Base-by-base conservation (phyloP, 73 alveolate species). In the Paramecium bursaria region DNA sequence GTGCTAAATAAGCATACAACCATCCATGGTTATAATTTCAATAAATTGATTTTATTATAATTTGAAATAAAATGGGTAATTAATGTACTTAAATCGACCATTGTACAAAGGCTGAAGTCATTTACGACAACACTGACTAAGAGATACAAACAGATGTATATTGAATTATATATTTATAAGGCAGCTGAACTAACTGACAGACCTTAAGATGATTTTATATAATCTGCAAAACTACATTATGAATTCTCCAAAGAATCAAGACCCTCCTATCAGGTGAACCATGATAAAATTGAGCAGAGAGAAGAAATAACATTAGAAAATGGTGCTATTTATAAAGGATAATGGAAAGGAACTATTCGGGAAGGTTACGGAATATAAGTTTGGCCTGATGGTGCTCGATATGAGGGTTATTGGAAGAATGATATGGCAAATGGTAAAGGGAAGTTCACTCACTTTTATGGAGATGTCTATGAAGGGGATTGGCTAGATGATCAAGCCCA, bases 381-480 rank as follows among this genome's bases (percentile, higher is more conserved):
- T 25, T 67, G 82, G 82, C 82, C 82, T 14, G 93, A 87, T 46
- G 93, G 93, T 30, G 30, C 87, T 10, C 26, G 48, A 25, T 87
- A 87, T 60, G 87, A 82, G 9, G 93, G 93, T 17, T 13, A 50
- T 4, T 87, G 79, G 75, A 74, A 85, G 19, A 80, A 87, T 11
- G 86, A 60, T 13, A 17, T 54, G 17, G 87, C 90, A 4, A 27
- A 55, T 57, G 93, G 93, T 3, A 55, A 47, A 46, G 93, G 93
- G n/a, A 86, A 57, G 30, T 86, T 89, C 86, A 76, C 39, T 13
- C 74, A 82, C 73, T 77, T 75, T 2, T 74, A 74, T 53, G 91
- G 94, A 25, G 91, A 88, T 26, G 74, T 53, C n/a, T 87, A 87
- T 73, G 93, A 77, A 23, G 93, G 93, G 3, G 79, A 79, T 6